phyloP scores from a whole-genome alignment of 2,329 filamentous ascomycete species.

The Sarocladium strictum region DNA sequence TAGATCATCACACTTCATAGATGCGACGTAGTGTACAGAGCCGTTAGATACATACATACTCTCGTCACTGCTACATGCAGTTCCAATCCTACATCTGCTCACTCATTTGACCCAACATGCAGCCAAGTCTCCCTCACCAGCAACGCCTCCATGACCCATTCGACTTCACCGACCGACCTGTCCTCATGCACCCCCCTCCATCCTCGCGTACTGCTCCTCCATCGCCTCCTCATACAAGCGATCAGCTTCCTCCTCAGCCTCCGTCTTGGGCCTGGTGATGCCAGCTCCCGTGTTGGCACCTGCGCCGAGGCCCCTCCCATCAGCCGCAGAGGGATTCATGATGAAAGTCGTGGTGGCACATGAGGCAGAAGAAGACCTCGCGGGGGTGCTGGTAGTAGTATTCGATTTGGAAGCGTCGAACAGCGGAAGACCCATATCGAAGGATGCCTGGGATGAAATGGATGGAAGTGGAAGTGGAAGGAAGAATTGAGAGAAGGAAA shows the following conservation, averaged over 20 bases:
- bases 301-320: constrained; percentile 27
- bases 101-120: no score
- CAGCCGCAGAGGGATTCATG: constrained; percentile 17
- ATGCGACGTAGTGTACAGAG: no score
- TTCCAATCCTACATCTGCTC: no score
- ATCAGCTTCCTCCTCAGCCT: constrained; percentile 43
- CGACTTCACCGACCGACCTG: no score
- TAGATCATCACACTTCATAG: no score
- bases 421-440: constrained; percentile 23
- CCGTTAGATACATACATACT: no score
- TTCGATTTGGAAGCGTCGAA: constrained; percentile 10
- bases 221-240: constrained; percentile 44
- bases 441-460: neutral
- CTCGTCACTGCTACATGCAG: no score
- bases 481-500: no score
- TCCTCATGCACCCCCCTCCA: constrained; percentile 41
- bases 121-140: no score
- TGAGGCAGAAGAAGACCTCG: neutral
- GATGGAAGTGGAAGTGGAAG: no score
- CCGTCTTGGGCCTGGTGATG: constrained; percentile 40
- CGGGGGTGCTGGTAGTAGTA: constrained; percentile 11
- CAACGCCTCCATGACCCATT: no score
- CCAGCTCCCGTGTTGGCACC: constrained; percentile 45
- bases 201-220: constrained; percentile 51
- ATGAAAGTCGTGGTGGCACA: constrained; percentile 10